Conservation (phyloP, 1,139 yeast species). For the Taiozyma sp. region DNA sequence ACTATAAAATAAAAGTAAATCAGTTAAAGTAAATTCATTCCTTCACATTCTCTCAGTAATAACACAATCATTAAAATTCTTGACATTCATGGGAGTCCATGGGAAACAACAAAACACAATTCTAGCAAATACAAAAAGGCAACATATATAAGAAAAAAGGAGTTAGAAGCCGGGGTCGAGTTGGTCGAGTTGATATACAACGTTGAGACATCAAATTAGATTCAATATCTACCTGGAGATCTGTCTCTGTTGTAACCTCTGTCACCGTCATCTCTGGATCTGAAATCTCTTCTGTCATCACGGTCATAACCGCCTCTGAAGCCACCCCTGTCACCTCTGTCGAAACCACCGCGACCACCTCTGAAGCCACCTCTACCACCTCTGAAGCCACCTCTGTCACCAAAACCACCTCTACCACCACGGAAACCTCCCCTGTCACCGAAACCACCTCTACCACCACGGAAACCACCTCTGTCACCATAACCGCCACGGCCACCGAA, state of each 20-base stretch:
- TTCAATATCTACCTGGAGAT: constrained; percentile 52
- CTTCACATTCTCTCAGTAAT: background rate
- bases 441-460: constrained; percentile 26
- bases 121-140: background rate
- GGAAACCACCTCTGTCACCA: constrained; percentile 25
- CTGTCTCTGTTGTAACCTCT: constrained; percentile 46
- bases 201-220: background rate
- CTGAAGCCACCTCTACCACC: constrained; percentile 43
- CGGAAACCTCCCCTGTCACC: constrained; percentile 28
- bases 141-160: background rate
- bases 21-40: background rate
- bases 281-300: constrained; percentile 24
- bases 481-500: constrained; percentile 29
- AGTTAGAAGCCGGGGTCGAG: background rate
- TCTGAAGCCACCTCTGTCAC: constrained; percentile 37
- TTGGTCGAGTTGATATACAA: background rate
- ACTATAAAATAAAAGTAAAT: background rate
- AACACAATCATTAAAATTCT: background rate
- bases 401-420: constrained; percentile 47
- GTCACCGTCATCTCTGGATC: constrained; percentile 29
- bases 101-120: background rate
- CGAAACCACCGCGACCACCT: constrained; percentile 26
- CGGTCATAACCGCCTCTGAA: constrained; percentile 25
- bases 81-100: background rate
- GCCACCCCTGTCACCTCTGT: constrained; percentile 27